These are phyloP conservation scores for Collybia sordida DNA, from an alignment of 768 basidiomycete genomes.

Conservation along the genomic window DNA sequence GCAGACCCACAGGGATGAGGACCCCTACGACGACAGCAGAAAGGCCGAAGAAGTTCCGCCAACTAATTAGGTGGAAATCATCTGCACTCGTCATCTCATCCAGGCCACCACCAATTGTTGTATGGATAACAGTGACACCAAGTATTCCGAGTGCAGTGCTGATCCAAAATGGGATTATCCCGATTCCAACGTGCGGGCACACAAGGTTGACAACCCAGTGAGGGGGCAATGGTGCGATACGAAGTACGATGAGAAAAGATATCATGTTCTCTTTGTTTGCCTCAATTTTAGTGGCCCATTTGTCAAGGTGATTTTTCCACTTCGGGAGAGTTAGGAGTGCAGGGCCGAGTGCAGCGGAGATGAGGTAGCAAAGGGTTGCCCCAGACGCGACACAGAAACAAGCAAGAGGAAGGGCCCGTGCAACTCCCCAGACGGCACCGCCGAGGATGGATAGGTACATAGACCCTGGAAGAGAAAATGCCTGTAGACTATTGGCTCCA, in stretches of 20 bases:
- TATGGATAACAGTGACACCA: slow-evolving; percentile 91
- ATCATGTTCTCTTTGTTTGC: slow-evolving; percentile 83
- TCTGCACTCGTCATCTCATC: slow-evolving; percentile 94
- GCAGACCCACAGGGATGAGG: slow-evolving; percentile 88
- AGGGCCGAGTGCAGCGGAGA: slow-evolving; percentile 90
- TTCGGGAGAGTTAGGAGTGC: slow-evolving; percentile 85
- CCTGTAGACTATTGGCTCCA: slow-evolving; percentile 68
- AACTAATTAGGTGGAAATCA: slow-evolving; percentile 93
- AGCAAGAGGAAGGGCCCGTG: slow-evolving; percentile 83
- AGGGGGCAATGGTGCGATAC: slow-evolving; percentile 92
- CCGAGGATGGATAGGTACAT: slow-evolving; percentile 98
- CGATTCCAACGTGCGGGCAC: slow-evolving; percentile 90
- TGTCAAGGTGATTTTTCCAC: slow-evolving; percentile 81
- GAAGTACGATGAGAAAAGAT: slow-evolving; percentile 91
- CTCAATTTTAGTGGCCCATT: slow-evolving; percentile 77
- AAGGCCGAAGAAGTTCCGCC: slow-evolving; percentile 85
- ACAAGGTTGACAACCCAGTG: slow-evolving; percentile 96
- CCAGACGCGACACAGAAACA: slow-evolving; percentile 92
- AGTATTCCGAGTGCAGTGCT: slow-evolving; percentile 89
- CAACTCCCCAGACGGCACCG: slow-evolving; percentile 93
- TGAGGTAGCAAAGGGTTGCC: slow-evolving; percentile 88
- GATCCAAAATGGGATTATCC: slow-evolving; percentile 82
- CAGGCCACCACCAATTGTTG: slow-evolving; percentile 88
- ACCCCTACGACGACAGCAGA: slow-evolving; percentile 86
- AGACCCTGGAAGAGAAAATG: slow-evolving; percentile 93